These are phyloP conservation scores for Collybia sp. DNA, from an alignment of 768 basidiomycete species.

Conservation along the genomic window DNA sequence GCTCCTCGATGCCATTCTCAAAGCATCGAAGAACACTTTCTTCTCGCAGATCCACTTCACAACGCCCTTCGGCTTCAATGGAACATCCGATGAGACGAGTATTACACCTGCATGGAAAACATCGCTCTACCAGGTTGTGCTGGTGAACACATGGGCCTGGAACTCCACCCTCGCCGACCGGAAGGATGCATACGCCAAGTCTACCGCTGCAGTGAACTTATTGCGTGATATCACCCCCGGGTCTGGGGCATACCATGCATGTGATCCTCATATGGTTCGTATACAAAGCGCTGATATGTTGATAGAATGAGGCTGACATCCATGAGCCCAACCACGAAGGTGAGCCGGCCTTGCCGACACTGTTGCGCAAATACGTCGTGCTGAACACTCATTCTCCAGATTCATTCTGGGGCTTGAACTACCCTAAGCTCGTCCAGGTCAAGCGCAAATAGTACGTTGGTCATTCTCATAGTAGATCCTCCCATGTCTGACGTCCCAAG, in stretches of 20 bases:
- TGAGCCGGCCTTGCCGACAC: too few relatives aligned
- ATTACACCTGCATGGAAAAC: slow-evolving; percentile 41
- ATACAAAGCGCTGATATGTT: too few relatives aligned
- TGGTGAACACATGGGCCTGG: slow-evolving; percentile 38
- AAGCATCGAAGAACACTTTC: too few relatives aligned
- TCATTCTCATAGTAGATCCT: too few relatives aligned
- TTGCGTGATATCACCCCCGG: slow-evolving; percentile 35
- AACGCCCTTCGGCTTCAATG: too few relatives aligned
- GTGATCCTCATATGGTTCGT: slow-evolving; percentile 8
- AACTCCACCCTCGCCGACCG: slow-evolving; percentile 37
- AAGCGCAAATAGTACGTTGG: slow-evolving; percentile 43
- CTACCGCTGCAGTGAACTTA: slow-evolving; percentile 30
- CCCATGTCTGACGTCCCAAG: slow-evolving; percentile 21
- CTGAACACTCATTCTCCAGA: slow-evolving; percentile 6
- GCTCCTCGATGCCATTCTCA: slow-evolving; percentile 8
- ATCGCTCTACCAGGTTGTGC: slow-evolving; percentile 41
- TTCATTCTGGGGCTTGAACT: slow-evolving; percentile 42
- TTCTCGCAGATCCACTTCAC: too few relatives aligned
- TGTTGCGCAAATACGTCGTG: too few relatives aligned
- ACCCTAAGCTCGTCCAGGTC: slow-evolving; percentile 30
- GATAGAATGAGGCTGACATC: slow-evolving; percentile 47
- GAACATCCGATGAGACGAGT: slow-evolving; percentile 21
- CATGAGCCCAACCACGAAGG: slow-evolving; percentile 41
- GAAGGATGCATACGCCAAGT: slow-evolving; percentile 22
- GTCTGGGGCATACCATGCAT: slow-evolving; percentile 29